Evolutionary conservation across 73 alveolate genomes (phyloP).

Genomic region (Paramecium sonneborni): DNA sequence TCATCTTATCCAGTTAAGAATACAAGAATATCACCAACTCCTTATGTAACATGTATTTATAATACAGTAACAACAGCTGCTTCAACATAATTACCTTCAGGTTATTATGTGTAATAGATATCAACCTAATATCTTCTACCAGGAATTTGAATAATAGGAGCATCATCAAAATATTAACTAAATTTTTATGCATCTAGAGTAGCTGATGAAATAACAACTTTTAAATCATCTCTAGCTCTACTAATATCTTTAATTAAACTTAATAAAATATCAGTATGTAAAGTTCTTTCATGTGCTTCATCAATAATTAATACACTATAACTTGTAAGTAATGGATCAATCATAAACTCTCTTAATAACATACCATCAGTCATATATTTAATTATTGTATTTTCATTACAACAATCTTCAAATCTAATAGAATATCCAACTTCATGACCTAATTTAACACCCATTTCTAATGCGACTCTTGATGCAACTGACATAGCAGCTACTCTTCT

Average conservation of each 20-base stretch:
- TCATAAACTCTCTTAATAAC: conserved; percentile 93
- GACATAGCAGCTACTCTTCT: conserved; percentile 99
- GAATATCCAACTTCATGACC: conserved; percentile 99
- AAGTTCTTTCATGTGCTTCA: conserved; percentile 99
- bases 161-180: conserved; percentile 95
- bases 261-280: conserved; percentile 99
- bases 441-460: conserved; percentile 95
- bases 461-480: conserved; percentile 99
- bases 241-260: conserved; percentile 88
- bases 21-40: conserved; percentile 99
- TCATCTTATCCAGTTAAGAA: conserved; percentile 99
- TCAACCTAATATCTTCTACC: conserved; percentile 99
- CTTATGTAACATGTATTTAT: conserved; percentile 98
- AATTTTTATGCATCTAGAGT: conserved; percentile 98
- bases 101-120: conserved; percentile 96
- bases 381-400: conserved; percentile 92
- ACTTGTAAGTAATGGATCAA: conserved; percentile 81
- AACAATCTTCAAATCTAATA: conserved; percentile 98
- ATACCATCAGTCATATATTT: conserved; percentile 99
- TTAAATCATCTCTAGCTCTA: conserved; percentile 94
- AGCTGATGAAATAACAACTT: conserved; percentile 97
- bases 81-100: conserved; percentile 99
- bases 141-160: conserved; percentile 97
- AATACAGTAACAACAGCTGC: conserved; percentile 97
- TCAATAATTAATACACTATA: conserved; percentile 94